A percentile compares a stretch with the other conserved stretches of the same genome.
Conservation (phyloP, 371 early-diverging fungal genomes). For the Mucor irregularis region DNA sequence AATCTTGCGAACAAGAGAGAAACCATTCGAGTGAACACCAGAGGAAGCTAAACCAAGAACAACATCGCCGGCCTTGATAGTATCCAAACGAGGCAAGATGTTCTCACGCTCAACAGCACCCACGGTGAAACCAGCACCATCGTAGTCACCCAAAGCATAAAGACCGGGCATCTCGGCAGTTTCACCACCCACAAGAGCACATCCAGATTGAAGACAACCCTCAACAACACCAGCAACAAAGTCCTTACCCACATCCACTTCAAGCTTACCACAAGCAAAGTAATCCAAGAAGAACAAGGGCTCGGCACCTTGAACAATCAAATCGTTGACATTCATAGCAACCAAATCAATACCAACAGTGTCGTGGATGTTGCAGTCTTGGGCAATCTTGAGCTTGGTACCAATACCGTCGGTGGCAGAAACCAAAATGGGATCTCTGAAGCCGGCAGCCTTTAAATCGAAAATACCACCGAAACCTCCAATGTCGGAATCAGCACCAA, state of each 20-base stretch:
- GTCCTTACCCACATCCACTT: constrained; percentile 87
- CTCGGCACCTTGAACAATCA: constrained; percentile 98
- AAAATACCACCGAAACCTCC: constrained; percentile 98
- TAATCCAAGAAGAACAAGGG: constrained; percentile 98
- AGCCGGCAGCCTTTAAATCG: constrained; percentile 92
- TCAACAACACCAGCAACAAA: constrained; percentile 93
- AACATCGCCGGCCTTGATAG: constrained; percentile 80
- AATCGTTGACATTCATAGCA: constrained; percentile 98
- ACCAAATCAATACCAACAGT: constrained; percentile 96
- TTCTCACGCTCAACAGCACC: constrained; percentile 93
- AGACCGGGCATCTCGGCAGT: constrained; percentile 99
- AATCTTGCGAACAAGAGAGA: constrained; percentile 93
- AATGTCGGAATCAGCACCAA: constrained; percentile 94
- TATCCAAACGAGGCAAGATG: constrained; percentile 82
- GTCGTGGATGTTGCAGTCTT: constrained; percentile 77
- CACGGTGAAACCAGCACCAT: constrained; percentile 96
- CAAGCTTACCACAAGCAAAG: constrained; percentile 93
- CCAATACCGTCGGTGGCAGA: constrained; percentile 98
- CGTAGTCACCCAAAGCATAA: constrained; percentile 86
- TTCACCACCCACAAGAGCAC: constrained; percentile 97
- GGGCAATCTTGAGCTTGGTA: constrained; percentile 96
- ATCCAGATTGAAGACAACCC: constrained; percentile 92
- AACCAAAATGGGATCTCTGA: constrained; percentile 88
- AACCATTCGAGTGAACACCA: constrained; percentile 97
- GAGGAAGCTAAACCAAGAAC: constrained; percentile 91